Evolutionary conservation across 768 basidiomycete genomes (phyloP).

Genomic region (Amanita muscaria): DNA sequence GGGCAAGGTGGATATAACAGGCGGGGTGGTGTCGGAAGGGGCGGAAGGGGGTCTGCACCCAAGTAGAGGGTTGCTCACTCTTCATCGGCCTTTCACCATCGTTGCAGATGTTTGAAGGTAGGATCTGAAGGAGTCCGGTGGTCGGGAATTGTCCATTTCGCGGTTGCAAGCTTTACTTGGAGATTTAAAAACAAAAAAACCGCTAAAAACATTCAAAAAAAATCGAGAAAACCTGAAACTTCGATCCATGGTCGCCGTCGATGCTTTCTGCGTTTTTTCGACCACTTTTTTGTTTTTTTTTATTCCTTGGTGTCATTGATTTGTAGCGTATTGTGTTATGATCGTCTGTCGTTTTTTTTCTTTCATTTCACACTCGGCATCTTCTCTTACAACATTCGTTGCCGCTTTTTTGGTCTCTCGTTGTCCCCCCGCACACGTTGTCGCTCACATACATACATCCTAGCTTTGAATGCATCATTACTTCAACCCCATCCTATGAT

Average conservation of each 20-base stretch:
- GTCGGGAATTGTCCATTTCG: conserved; percentile 2
- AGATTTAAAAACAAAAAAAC: too few relatives aligned
- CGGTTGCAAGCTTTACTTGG: too few relatives aligned
- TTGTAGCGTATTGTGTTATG: background rate
- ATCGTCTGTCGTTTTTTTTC: conserved; percentile 1
- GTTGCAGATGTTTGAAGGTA: conserved; percentile 1
- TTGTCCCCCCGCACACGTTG: background rate
- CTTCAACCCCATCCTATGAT: background rate
- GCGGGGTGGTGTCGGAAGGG: conserved; percentile 1
- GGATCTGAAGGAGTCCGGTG: conserved; percentile 1
- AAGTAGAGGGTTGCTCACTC: conserved; percentile 4
- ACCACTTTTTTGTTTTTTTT: conserved; percentile 4
- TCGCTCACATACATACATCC: conserved; percentile 1
- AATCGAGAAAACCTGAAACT: too few relatives aligned
- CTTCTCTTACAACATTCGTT: too few relatives aligned
- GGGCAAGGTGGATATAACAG: conserved; percentile 16
- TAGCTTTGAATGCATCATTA: conserved; percentile 8
- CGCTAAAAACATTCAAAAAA: too few relatives aligned
- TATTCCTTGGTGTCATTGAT: conserved; percentile 6
- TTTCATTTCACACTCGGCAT: too few relatives aligned
- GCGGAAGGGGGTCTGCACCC: conserved; percentile 6
- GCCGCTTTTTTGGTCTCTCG: background rate
- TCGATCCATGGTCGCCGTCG: background rate
- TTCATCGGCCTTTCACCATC: background rate
- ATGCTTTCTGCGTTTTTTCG: conserved; percentile 5